Percentiles rank a stretch among this genome's conserved stretches.
Evolutionary conservation across 768 basidiomycete species (phyloP).

Genomic region (Mycena filopes): DNA sequence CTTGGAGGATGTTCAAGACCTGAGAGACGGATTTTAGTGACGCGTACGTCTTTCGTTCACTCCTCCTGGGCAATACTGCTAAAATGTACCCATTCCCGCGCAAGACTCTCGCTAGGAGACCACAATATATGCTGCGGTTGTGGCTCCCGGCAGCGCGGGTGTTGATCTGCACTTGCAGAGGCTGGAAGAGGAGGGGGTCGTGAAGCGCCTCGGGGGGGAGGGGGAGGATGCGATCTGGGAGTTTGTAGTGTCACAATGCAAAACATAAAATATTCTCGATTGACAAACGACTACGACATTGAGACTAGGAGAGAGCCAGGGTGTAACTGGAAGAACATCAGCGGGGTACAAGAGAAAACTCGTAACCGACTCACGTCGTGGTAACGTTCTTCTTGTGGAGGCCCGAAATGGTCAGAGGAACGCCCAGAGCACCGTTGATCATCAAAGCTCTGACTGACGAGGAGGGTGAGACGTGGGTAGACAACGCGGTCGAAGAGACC

Average conservation of each 20-base stretch:
- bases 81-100: no score
- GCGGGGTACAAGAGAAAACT: neutral
- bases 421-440: slow-evolving; percentile 27
- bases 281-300: no score
- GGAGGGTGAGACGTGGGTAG: neutral
- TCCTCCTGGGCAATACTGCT: no score
- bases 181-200: slow-evolving; percentile 70
- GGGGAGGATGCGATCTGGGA: slow-evolving; percentile 63
- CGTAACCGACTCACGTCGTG: slow-evolving; percentile 22
- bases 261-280: no score
- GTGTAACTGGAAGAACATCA: slow-evolving; percentile 5
- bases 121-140: slow-evolving; percentile 64
- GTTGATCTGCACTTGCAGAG: slow-evolving; percentile 81
- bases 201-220: slow-evolving; percentile 62
- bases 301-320: slow-evolving; percentile 8
- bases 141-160: slow-evolving; percentile 79
- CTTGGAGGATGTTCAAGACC: no score
- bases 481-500: neutral
- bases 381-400: slow-evolving; percentile 34
- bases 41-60: no score
- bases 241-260: slow-evolving; percentile 19
- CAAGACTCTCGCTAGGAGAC: no score
- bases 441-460: slow-evolving; percentile 18
- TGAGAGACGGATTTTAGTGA: no score
- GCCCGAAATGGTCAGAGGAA: slow-evolving; percentile 33